Base-by-base conservation (phyloP, 2,329 filamentous ascomycete species). In the Apiospora marii region DNA sequence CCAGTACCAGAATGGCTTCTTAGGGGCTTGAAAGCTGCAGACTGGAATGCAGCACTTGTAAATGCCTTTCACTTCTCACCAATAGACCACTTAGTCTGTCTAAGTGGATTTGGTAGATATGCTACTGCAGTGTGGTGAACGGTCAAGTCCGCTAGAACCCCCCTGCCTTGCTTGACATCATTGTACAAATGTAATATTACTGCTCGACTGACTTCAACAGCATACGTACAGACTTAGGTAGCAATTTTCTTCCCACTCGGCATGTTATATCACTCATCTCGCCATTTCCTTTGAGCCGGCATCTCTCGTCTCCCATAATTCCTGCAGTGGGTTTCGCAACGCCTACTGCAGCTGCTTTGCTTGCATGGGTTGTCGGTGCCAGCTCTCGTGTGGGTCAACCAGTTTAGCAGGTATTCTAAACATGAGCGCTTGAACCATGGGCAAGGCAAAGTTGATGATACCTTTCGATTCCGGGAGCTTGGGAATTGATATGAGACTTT, bases 191-290 rank as follows among this genome's bases (percentile, higher is more conserved):
- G 2, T 14, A 13, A 22, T 6, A 16, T 48, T 7, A 19, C 44
- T 22, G 22, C 46, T 22, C 19, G 1, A 8, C 46, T 22, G 46
- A 22, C 19, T 48, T 4, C 2, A 22, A 22, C 46, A 22, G 16
- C n/a, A n/a, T 48, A 8, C 4, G 27, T 7, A 48, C 37, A 7
- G 6, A 41, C 7, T 41, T 22, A 6, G 5, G 8, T 48, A 22
- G 6, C 19, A 7, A 12, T 3, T 1, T 44, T 44, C 13, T 44
- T 44, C 3, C 2, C 4, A 16, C 43, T 13, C 46, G 46, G 8
- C 19, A 1, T 16, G 46, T n/a, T n/a, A 8, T 7, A 8, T n/a
- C 8, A n/a, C 6, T n/a, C 2, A 1, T n/a, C 7, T 3, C 19
- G 0, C 3, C 10, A 7, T n/a, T 8, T n/a, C 22, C 22, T 49